These are phyloP conservation scores for Cyberlindnera meyerae DNA, from an alignment of 805 yeast genomes.

Conservation along the genomic window DNA sequence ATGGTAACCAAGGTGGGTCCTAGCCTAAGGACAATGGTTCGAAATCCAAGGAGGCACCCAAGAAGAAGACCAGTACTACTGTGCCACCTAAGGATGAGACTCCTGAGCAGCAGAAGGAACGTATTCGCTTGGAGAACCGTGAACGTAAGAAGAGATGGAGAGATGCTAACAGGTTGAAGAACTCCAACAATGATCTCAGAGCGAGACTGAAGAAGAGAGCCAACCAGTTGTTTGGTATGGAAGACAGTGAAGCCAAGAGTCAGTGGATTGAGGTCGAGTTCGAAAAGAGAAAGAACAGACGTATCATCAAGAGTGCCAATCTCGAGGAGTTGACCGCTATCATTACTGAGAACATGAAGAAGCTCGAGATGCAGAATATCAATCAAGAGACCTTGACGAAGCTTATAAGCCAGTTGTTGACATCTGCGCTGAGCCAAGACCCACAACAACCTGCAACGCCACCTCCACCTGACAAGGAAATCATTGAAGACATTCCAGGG, in stretches of 20 bases:
- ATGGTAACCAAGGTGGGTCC: not conserved
- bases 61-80: constrained; percentile 10
- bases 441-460: constrained; percentile 10
- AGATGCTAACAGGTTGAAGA: constrained; percentile 70
- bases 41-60: constrained; percentile 1
- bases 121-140: constrained; percentile 61
- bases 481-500: constrained; percentile 20
- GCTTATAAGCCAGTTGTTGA: constrained; percentile 24
- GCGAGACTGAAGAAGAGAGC: constrained; percentile 77
- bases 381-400: constrained; percentile 28
- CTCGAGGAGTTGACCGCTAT: constrained; percentile 26
- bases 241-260: constrained; percentile 46
- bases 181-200: constrained; percentile 83
- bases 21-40: constrained; percentile 6
- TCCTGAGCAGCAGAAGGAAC: constrained; percentile 42
- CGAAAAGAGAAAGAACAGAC: constrained; percentile 53
- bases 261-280: constrained; percentile 78
- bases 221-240: constrained; percentile 54
- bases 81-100: constrained; percentile 20
- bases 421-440: constrained; percentile 13
- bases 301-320: constrained; percentile 42
- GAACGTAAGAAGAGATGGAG: constrained; percentile 82
- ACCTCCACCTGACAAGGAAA: constrained; percentile 4
- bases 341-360: constrained; percentile 27
- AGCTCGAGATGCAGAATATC: constrained; percentile 45